A percentile compares a stretch with the other conserved stretches of the same genome.
phyloP scores from a whole-genome alignment of 2,329 filamentous ascomycete genomes.

The Diplocarpon mali region DNA sequence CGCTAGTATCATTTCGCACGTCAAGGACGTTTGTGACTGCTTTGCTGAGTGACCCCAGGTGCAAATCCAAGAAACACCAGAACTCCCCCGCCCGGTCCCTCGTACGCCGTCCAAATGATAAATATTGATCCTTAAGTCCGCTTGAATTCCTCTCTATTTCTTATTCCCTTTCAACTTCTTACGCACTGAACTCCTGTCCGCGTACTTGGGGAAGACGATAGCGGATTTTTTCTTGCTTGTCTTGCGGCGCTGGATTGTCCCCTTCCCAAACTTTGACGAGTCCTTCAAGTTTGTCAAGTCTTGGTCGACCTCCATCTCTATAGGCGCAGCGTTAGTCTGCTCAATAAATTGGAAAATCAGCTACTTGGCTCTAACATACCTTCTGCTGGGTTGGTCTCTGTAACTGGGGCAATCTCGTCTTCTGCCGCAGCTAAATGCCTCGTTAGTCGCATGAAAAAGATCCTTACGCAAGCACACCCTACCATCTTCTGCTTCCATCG shows the following conservation, averaged over 20 bases:
- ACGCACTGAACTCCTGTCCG: constrained; percentile 37
- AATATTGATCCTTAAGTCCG: too few species aligned
- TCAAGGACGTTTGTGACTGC: too few species aligned
- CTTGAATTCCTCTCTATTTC: constrained; percentile 2
- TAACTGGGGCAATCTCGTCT: constrained; percentile 9
- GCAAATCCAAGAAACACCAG: constrained; percentile 4
- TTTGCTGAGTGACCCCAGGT: too few species aligned
- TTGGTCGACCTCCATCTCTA: constrained; percentile 47
- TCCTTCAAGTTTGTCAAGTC: constrained; percentile 29
- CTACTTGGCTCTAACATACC: constrained; percentile 10
- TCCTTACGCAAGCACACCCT: not conserved
- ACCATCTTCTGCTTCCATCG: constrained; percentile 34
- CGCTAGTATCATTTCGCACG: too few species aligned
- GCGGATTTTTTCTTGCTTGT: constrained; percentile 35
- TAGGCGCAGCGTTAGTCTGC: not conserved
- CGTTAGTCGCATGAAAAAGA: not conserved
- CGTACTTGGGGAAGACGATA: constrained; percentile 50
- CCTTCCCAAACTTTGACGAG: constrained; percentile 32
- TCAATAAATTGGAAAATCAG: not conserved
- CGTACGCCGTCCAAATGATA: constrained; percentile 6
- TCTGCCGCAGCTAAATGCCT: constrained; percentile 9
- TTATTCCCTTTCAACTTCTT: constrained; percentile 19
- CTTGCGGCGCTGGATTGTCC: constrained; percentile 46
- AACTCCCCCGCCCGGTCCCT: constrained; percentile 6
- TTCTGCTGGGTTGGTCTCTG: constrained; percentile 17